Conservation (phyloP, 805 yeast species). For the Ogataea zsoltii region DNA sequence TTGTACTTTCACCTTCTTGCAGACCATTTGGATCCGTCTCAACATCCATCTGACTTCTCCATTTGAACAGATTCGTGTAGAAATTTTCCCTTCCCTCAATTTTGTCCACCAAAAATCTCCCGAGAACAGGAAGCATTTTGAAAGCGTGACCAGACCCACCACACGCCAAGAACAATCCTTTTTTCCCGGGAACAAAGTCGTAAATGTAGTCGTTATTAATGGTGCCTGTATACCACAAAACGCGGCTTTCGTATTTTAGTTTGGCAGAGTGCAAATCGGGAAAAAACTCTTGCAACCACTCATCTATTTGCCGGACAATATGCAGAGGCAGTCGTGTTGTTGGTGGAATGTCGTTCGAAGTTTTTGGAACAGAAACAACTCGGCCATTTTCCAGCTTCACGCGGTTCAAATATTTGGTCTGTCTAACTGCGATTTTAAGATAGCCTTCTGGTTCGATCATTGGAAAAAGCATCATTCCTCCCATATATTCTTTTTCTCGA, state of each 20-base stretch:
- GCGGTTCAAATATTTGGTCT: conserved; percentile 38
- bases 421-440: conserved; percentile 38
- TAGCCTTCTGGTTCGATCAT: conserved; percentile 36
- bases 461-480: conserved; percentile 39
- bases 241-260: conserved; percentile 25
- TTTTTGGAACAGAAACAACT: conserved; percentile 34
- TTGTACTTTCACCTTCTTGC: conserved; percentile 23
- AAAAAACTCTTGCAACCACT: conserved; percentile 27
- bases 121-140: conserved; percentile 37
- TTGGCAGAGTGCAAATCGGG: conserved; percentile 31
- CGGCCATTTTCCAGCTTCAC: conserved; percentile 21
- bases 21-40: conserved; percentile 32
- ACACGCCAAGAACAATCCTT: conserved; percentile 33
- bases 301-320: conserved; percentile 29
- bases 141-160: conserved; percentile 42
- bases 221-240: conserved; percentile 37
- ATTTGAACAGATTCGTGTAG: conserved; percentile 33
- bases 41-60: conserved; percentile 33
- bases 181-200: conserved; percentile 35
- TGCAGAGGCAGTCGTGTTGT: conserved; percentile 28
- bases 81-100: conserved; percentile 34
- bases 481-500: conserved; percentile 31
- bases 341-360: conserved; percentile 26
- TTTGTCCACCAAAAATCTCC: conserved; percentile 33
- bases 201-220: conserved; percentile 34